Conservation (phyloP, 805 yeast genomes). For the Ogataea haglerorum region DNA sequence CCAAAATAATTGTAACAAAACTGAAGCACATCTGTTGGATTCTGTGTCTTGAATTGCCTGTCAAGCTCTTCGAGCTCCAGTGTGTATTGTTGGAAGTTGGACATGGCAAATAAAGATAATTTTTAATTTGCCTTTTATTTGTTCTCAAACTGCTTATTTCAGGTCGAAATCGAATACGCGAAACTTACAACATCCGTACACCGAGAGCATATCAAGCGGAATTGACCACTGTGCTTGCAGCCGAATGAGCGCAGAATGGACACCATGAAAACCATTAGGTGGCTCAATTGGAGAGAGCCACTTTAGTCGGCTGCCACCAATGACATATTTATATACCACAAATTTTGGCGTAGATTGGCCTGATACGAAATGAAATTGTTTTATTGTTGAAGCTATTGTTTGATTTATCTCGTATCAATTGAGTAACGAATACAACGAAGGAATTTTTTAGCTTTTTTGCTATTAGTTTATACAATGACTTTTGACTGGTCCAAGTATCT, state of each 20-base stretch:
- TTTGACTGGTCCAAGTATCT: conserved; percentile 26
- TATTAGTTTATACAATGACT: conserved; percentile 17
- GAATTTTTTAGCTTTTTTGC: neutral
- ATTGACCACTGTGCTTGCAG: no score
- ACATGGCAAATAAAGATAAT: conserved; percentile 12
- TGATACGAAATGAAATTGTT: neutral
- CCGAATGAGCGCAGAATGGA: no score
- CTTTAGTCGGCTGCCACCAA: no score
- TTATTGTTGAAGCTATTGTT: neutral
- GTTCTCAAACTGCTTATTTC: conserved; percentile 11
- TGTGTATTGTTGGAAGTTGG: conserved; percentile 23
- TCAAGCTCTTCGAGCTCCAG: conserved; percentile 61
- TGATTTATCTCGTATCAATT: neutral
- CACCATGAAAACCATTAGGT: no score
- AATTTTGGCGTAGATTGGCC: neutral
- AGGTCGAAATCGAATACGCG: neutral
- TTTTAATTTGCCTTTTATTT: conserved; percentile 7
- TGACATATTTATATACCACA: neutral
- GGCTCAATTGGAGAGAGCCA: no score
- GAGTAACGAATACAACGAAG: neutral
- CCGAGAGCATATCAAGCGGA: neutral
- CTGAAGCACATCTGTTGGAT: conserved; percentile 68
- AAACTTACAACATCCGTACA: conserved; percentile 5
- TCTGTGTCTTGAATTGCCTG: conserved; percentile 47
- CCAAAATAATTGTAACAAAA: conserved; percentile 75